Evolutionary conservation across 495 filamentous ascomycete genomes (phyloP), one percentile per base, ranked within the genome.

Genomic region (Penicillium manginii): DNA sequence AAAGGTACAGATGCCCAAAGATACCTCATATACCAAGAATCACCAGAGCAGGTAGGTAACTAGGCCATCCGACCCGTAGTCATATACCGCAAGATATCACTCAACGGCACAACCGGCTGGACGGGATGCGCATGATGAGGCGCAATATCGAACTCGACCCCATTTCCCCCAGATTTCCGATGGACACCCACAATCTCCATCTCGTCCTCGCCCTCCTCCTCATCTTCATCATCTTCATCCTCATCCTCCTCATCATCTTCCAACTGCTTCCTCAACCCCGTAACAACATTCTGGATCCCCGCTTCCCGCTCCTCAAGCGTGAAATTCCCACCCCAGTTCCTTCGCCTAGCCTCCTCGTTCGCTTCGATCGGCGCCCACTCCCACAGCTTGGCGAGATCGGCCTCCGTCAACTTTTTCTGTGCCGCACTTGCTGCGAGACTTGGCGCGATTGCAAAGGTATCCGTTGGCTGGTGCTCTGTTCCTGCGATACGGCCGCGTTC

Each of bases 221-320:
- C 81, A 2, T 83, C 85, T 1, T 86, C 85, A 10, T 58, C 75
- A 3, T 72, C 66, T 9, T 68, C 78, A 2, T 73, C 74, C 2
- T 71, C 74, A 1, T 85, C 83, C 0, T 86, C 82, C 8, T 81
- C 72, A 26, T 83, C 83, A 66, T 87, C 83, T 52, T 82, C 80
- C 59, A 88, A 65, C 23, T 70, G 65, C 59, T 82, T 78, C 70
- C 61, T 80, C 62, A 92, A 68, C 15, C 90, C 90, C 11, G 88
- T 91, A 5, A 84, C 80, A 39, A 92, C 86, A 67, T 87, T 88
- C 70, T 86, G 78, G n/a, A 89, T 67, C 1, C 89, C 90, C 40
- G 61, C 67, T 57, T 85, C 82, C 48, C 80, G 76, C 76, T 93
- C 90, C 63, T 86, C 89, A 7, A 83, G 76, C 17, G 89, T 92